Percentiles rank a stretch among this genome's conserved stretches.
phyloP scores from a whole-genome alignment of 1,284 basidiomycete species.

The Schizophyllum amplum region DNA sequence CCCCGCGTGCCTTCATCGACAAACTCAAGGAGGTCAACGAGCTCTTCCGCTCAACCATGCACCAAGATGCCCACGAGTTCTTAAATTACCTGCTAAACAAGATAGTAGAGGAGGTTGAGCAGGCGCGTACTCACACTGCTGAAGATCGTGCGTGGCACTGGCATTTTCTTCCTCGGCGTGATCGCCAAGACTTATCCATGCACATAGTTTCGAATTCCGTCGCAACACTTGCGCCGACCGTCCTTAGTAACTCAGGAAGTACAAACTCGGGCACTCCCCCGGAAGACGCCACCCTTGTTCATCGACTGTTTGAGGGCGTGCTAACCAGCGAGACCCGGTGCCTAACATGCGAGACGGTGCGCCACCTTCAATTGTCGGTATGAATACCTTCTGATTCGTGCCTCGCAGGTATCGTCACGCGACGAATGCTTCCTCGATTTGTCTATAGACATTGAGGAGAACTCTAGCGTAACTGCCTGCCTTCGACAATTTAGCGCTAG shows the following conservation, averaged over 20 bases:
- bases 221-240: conserved; percentile 37
- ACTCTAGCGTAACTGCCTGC: conserved; percentile 92
- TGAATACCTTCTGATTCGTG: conserved; percentile 7
- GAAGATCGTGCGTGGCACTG: background rate
- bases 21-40: conserved; percentile 87
- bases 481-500: conserved; percentile 93
- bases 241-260: conserved; percentile 27
- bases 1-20: conserved; percentile 84
- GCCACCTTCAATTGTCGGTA: conserved; percentile 16
- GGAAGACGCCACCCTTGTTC: conserved; percentile 71
- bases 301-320: conserved; percentile 87
- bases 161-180: background rate
- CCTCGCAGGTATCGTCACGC: conserved; percentile 76
- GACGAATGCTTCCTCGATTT: conserved; percentile 96
- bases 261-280: conserved; percentile 36
- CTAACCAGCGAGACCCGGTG: conserved; percentile 96
- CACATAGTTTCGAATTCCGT: conserved; percentile 50
- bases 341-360: conserved; percentile 90
- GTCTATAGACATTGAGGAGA: conserved; percentile 97
- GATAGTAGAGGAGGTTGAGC: conserved; percentile 87
- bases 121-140: conserved; percentile 20
- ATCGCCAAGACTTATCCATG: background rate
- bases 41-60: conserved; percentile 79
- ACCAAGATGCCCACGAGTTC: conserved; percentile 97
- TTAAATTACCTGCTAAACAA: conserved; percentile 91